Percentiles rank a stretch among this genome's conserved stretches.
Evolutionary conservation across 179 eudicot genomes (phyloP).

Genomic region (Nepenthes alata): DNA sequence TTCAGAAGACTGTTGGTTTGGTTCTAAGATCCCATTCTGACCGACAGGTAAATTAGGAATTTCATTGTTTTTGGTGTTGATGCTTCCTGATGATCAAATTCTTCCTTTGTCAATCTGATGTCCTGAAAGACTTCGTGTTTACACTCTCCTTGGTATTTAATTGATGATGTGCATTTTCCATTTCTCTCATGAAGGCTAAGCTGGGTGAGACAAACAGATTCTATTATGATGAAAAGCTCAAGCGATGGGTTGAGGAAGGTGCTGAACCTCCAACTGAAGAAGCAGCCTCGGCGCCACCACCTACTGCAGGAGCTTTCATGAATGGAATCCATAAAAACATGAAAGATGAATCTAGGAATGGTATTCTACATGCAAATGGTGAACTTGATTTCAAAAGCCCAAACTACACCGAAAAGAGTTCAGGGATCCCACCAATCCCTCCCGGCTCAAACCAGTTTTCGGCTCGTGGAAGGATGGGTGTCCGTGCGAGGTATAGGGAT

Average conservation of each 20-base stretch:
- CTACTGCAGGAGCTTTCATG: slow-evolving; percentile 40
- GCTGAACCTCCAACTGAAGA: slow-evolving; percentile 58
- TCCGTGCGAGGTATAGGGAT: slow-evolving; percentile 58
- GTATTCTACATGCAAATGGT: slow-evolving; percentile 22
- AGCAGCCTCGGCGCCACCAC: slow-evolving; percentile 68
- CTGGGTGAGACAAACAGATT: slow-evolving; percentile 72
- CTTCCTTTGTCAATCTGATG: background rate
- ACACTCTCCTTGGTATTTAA: background rate
- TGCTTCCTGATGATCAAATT: background rate
- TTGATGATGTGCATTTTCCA: slow-evolving; percentile 1
- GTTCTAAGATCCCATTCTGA: slow-evolving; percentile 52
- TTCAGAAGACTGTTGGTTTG: slow-evolving; percentile 60
- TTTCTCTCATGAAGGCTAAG: slow-evolving; percentile 47
- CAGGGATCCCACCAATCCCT: slow-evolving; percentile 67
- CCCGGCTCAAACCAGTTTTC: slow-evolving; percentile 60
- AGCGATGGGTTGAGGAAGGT: slow-evolving; percentile 96
- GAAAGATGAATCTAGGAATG: slow-evolving; percentile 25
- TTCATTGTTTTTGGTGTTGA: background rate
- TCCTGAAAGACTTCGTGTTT: too few species aligned
- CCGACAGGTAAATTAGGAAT: slow-evolving; percentile 36
- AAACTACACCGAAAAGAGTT: slow-evolving; percentile 21
- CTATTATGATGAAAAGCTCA: slow-evolving; percentile 75
- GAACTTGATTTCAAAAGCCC: slow-evolving; percentile 32
- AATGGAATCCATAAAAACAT: slow-evolving; percentile 38
- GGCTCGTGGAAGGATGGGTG: slow-evolving; percentile 68